phyloP scores from a whole-genome alignment of 2,329 filamentous ascomycete genomes.

The Tolypocladium endophyticum region DNA sequence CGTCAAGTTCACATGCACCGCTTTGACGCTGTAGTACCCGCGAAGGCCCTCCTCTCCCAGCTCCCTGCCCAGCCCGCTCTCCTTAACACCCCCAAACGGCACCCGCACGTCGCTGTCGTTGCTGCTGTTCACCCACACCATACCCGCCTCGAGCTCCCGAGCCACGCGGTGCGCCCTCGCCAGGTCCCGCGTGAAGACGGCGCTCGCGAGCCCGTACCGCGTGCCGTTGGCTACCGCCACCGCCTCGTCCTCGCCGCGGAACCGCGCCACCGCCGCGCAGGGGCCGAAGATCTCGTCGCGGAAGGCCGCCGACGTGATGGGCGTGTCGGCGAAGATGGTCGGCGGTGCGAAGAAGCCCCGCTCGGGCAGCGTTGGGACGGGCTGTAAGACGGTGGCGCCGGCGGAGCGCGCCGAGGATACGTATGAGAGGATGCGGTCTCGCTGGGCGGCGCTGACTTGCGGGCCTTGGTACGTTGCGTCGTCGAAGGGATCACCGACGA shows the following conservation, averaged over 20 bases:
- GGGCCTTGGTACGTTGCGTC: constrained; percentile 64
- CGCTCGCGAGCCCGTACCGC: constrained; percentile 49
- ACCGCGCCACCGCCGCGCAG: constrained; percentile 29
- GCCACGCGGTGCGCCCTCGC: constrained; percentile 35
- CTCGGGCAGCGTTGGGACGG: constrained; percentile 30
- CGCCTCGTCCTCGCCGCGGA: constrained; percentile 31
- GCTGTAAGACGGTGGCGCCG: constrained; percentile 58
- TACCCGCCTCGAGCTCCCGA: constrained; percentile 50
- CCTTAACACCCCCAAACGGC: constrained; percentile 36
- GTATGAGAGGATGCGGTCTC: constrained; percentile 59
- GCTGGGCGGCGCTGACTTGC: constrained; percentile 61
- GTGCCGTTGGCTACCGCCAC: constrained; percentile 38
- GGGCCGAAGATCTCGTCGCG: constrained; percentile 37
- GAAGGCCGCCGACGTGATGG: constrained; percentile 30
- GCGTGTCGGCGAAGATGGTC: constrained; percentile 33
- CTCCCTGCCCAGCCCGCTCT: constrained; percentile 35
- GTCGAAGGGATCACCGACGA: constrained; percentile 61
- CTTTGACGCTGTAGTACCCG: constrained; percentile 33
- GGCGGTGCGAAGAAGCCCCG: constrained; percentile 36
- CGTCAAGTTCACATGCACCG: constrained; percentile 31
- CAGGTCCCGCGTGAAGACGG: constrained; percentile 52
- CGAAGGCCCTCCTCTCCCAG: constrained; percentile 33
- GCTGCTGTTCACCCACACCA: constrained; percentile 41
- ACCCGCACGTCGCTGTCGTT: constrained; percentile 33
- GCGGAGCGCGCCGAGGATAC: constrained; percentile 33